These are phyloP conservation scores for Pinguiococcus pyrenoidosus DNA, from an alignment of 108 stramenopile genomes.

Conservation along the genomic window DNA sequence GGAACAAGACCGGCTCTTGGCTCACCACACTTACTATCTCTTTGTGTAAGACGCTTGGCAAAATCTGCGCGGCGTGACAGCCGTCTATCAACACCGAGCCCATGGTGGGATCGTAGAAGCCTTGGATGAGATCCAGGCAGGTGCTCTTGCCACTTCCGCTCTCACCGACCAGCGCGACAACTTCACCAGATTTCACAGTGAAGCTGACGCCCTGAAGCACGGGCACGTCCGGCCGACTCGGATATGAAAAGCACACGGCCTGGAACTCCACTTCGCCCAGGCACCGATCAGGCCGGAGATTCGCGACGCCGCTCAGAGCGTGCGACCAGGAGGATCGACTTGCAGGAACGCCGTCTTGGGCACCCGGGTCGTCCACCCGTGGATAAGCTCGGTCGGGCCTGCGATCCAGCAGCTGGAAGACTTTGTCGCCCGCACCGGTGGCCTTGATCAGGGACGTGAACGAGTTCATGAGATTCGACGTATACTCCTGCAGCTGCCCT, in stretches of 20 bases:
- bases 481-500: constrained; percentile 65
- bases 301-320: too few species aligned
- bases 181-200: constrained; percentile 63
- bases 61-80: too few species aligned
- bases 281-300: constrained; percentile 1
- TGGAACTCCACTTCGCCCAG: constrained; percentile 8
- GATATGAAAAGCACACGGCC: constrained; percentile 10
- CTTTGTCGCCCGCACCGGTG: constrained; percentile 82
- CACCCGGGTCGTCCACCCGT: background rate
- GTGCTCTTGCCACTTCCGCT: constrained; percentile 79
- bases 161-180: constrained; percentile 77
- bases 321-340: too few species aligned
- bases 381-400: background rate
- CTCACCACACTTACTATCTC: constrained; percentile 78
- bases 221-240: constrained; percentile 31
- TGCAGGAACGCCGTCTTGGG: background rate
- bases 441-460: constrained; percentile 78
- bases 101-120: constrained; percentile 78
- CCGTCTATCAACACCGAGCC: constrained; percentile 65
- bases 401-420: constrained; percentile 62
- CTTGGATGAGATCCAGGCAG: constrained; percentile 59
- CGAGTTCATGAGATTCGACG: constrained; percentile 69
- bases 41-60: too few species aligned
- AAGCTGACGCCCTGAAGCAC: constrained; percentile 48
- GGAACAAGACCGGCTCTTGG: constrained; percentile 44